phyloP scores from a whole-genome alignment of 805 yeast species.

The Lipomyces sp. region DNA sequence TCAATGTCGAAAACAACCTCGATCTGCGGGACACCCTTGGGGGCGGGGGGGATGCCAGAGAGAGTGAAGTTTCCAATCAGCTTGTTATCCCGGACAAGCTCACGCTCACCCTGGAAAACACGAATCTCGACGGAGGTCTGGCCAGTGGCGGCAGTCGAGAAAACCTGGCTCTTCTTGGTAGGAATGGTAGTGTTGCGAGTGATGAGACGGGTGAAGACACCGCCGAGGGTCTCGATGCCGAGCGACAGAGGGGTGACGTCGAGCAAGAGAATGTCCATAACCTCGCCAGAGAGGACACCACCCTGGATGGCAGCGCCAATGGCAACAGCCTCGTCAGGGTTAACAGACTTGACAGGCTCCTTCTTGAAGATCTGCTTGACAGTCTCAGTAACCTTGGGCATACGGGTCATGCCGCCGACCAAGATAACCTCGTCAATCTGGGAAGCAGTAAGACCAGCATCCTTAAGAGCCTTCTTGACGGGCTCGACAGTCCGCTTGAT shows the following conservation, averaged over 20 bases:
- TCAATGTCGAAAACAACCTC: slow-evolving; percentile 95
- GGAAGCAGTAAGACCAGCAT: slow-evolving; percentile 63
- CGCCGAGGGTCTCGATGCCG: slow-evolving; percentile 98
- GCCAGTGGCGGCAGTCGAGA: slow-evolving; percentile 95
- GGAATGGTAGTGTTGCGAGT: slow-evolving; percentile 95
- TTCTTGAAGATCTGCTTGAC: slow-evolving; percentile 74
- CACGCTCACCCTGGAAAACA: slow-evolving; percentile 99
- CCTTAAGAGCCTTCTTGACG: slow-evolving; percentile 76
- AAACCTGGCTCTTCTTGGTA: slow-evolving; percentile 92
- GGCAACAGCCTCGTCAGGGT: slow-evolving; percentile 93
- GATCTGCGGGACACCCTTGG: slow-evolving; percentile 91
- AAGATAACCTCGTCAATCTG: slow-evolving; percentile 76
- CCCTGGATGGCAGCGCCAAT: slow-evolving; percentile 98
- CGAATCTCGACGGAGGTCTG: slow-evolving; percentile 96
- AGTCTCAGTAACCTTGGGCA: slow-evolving; percentile 81
- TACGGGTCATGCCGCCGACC: slow-evolving; percentile 90
- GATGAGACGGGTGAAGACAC: slow-evolving; percentile 89
- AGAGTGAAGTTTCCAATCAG: slow-evolving; percentile 94
- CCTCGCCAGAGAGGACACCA: slow-evolving; percentile 93
- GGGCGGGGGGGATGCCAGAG: slow-evolving; percentile 92
- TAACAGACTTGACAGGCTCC: slow-evolving; percentile 85
- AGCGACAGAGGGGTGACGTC: slow-evolving; percentile 88
- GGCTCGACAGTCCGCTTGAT: slow-evolving; percentile 72
- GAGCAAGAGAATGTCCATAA: slow-evolving; percentile 81
- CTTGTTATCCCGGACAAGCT: slow-evolving; percentile 95